Base-by-base conservation (phyloP, 371 early-diverging fungal species). In the Mucor lusitanicus region DNA sequence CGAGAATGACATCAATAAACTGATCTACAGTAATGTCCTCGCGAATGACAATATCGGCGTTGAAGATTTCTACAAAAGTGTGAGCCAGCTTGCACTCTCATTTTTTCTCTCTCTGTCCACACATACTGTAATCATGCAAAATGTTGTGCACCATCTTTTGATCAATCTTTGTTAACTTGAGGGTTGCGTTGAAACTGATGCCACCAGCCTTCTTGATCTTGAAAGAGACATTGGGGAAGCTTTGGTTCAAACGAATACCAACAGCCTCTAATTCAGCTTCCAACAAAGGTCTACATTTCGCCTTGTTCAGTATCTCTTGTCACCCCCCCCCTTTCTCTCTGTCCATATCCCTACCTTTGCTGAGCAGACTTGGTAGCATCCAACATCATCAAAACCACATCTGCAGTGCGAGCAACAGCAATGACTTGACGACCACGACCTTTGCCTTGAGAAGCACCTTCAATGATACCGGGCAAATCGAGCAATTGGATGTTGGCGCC, bases 191-290 rank as follows among this genome's bases (percentile, higher is more conserved):
- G 73, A 97, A 95, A 65, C 91, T 93, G 64, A 99, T 92, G 39
- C 99, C 99, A 21, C 99, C 99, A 55, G 96, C 97, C 61, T 95
- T 99, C 78, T 97, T 99, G 73, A 95, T 90, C 81, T 98, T 96
- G 89, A 97, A 94, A 72, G 95, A 92, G 67, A 97, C 97, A 69
- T 99, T 97, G 13, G 99, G 99, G 71, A 86, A 86, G 40, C 82
- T 68, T 59, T 87, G 91, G 79, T 99, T 99, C 64, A 99, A 84
- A 55, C 99, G 87, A 64, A 99, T 97, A 17, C 99, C 99, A 33
- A 99, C 98, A 0, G 96, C 94, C 74, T 99, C 99, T 73, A 99
- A 87, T 87, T 99, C 99, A 59, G 87, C 89, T 77, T 99, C 99
- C 30, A 99, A 88, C 33, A 97, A 87, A 68, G 92, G 91, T 61